phyloP scores from a whole-genome alignment of 2,329 filamentous ascomycete species.

The Cladosporium sp. region DNA sequence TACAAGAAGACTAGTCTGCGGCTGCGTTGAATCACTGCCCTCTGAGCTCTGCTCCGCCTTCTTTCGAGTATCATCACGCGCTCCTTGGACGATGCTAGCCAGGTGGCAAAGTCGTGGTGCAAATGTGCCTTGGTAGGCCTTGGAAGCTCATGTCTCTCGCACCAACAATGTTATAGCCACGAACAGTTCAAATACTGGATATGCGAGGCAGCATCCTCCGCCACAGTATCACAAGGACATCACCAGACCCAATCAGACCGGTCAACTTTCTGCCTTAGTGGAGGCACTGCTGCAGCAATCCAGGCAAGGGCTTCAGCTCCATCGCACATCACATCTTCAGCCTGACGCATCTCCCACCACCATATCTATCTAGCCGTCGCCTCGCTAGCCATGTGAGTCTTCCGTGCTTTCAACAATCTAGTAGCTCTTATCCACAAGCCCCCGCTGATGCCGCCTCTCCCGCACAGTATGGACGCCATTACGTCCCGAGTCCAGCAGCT shows the following conservation, averaged over 20 bases:
- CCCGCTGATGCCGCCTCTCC: not conserved
- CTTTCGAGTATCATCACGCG: not conserved
- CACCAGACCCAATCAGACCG: not conserved
- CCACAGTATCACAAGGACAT: not conserved
- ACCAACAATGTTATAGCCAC: not conserved
- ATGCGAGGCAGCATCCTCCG: not conserved
- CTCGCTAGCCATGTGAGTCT: not conserved
- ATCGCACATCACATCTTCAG: not conserved
- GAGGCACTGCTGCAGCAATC: not conserved
- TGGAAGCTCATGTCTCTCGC: not conserved
- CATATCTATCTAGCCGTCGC: not conserved
- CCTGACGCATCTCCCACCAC: not conserved
- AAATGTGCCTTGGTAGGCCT: not conserved
- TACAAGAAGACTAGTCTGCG: not conserved
- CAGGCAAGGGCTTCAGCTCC: not conserved
- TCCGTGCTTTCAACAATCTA: not conserved
- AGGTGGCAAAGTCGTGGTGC: not conserved
- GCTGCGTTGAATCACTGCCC: not conserved
- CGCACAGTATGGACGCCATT: conserved; percentile 4
- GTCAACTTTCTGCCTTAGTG: not conserved
- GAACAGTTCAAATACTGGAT: not conserved
- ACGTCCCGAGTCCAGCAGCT: not conserved
- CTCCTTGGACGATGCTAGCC: not conserved
- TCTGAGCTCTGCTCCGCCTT: not conserved
- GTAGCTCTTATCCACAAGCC: not conserved